Base-by-base conservation (phyloP, 2,329 filamentous ascomycete species). In the Sclerotinia spermophila region DNA sequence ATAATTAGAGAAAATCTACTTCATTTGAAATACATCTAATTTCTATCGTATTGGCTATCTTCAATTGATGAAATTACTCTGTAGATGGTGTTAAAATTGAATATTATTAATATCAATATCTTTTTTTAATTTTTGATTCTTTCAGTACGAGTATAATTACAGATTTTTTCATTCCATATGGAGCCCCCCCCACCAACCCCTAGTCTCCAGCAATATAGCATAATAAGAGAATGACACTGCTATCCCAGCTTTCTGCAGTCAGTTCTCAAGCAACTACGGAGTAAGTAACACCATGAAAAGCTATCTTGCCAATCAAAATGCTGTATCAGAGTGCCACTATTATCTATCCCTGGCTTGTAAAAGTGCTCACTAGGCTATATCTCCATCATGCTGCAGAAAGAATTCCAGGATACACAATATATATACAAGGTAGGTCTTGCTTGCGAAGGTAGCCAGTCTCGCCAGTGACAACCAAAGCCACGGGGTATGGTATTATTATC, bases 301-400 rank as follows among this genome's bases (percentile, higher is more conserved):
- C 27, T 27, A 33, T 65, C n/a, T 15, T 53, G 40, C 45, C 62
- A 66, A 53, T 66, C 62, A 66, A 40, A 30, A n/a, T 15, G 24
- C 42, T 42, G 33, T 21, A 40, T 66, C 45, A 30, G n/a, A 44
- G 38, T 61, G 35, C 40, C 38, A 11, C n/a, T 44, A 61, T 51
- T 17, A n/a, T n/a, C n/a, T 53, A 21, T 30, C 7, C 45, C 62
- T 65, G 15, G 61, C 40, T 17, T 33, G 24, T 35, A 17, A 64
- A 24, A 61, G 21, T 15, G 58, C 38, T 30, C 35, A 27, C 61
- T 27, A 38, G 30, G 35, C 30, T 35, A 19, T 10, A 17, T 53
- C n/a, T 65, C 45, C 44, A 51, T 42, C 30, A 48, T 64, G 62
- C 44, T 64, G 45, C 62, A 53, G 33, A 53, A 30, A 65, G 30